Evolutionary conservation across 129 eudicot genomes (phyloP).

Genomic region (Artemisia argyi): DNA sequence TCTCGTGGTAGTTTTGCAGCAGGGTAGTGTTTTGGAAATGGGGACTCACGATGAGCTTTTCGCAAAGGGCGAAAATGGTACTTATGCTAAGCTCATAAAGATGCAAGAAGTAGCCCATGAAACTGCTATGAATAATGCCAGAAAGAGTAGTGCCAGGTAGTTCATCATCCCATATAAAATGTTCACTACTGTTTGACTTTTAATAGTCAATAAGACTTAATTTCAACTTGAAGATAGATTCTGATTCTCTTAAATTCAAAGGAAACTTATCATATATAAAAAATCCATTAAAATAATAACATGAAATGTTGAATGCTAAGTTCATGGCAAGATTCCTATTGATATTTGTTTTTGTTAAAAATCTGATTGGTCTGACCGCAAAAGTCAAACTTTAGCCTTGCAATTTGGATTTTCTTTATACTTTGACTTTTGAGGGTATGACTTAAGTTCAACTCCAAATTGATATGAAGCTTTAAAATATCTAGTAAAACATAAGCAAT

Average conservation of each 20-base stretch:
- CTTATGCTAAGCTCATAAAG: slow-evolving; percentile 75
- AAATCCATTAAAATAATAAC: not conserved
- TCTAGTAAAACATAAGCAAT: not conserved
- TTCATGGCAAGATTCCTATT: slow-evolving; percentile 9
- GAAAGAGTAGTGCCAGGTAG: slow-evolving; percentile 96
- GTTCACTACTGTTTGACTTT: not conserved
- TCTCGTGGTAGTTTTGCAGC: slow-evolving; percentile 82
- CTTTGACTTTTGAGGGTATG: slow-evolving; percentile 9
- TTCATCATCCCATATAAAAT: not conserved
- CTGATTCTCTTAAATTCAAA: slow-evolving; percentile 6
- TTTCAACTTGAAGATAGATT: not conserved
- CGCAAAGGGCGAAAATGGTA: slow-evolving; percentile 79
- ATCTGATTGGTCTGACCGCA: slow-evolving; percentile 8
- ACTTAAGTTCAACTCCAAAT: slow-evolving; percentile 1
- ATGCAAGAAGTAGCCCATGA: slow-evolving; percentile 95
- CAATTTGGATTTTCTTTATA: slow-evolving; percentile 9
- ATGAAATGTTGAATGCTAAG: not conserved
- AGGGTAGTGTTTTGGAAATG: slow-evolving; percentile 78
- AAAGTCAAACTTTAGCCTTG: slow-evolving; percentile 24
- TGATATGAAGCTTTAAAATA: not conserved
- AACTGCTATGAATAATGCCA: slow-evolving; percentile 70
- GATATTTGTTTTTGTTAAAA: not conserved
- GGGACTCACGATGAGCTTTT: slow-evolving; percentile 89
- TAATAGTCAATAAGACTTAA: not conserved
- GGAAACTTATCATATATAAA: not conserved